Evolutionary conservation across 1,139 yeast species (phyloP).

Genomic region (Taiozyma sp.): DNA sequence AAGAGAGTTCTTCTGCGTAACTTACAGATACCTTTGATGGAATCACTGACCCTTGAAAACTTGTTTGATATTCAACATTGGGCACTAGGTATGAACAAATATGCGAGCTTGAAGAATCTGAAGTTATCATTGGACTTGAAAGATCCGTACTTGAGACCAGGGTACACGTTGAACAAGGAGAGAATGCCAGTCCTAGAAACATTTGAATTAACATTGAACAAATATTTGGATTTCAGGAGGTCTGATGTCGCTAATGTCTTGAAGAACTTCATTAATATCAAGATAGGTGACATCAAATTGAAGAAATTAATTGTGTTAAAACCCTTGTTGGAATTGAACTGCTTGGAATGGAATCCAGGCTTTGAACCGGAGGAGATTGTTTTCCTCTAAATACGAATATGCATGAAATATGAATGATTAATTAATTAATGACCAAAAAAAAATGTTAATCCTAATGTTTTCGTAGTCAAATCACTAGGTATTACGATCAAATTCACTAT

Average conservation of each 20-base stretch:
- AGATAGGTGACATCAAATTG: neutral
- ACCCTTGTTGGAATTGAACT: neutral
- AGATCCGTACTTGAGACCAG: neutral
- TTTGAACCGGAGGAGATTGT: neutral
- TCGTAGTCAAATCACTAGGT: neutral
- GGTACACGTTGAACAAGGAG: neutral
- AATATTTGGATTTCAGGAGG: neutral
- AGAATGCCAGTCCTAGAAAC: neutral
- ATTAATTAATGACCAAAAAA: neutral
- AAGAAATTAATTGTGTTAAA: neutral
- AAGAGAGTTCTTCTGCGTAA: neutral
- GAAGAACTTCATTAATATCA: neutral
- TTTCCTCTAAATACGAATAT: neutral
- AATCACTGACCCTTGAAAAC: neutral
- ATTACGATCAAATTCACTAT: neutral
- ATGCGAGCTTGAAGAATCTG: neutral
- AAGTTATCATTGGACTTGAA: conserved; percentile 1
- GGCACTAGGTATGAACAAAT: neutral
- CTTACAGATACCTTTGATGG: neutral
- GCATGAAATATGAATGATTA: neutral
- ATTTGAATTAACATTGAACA: neutral
- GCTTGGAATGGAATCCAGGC: neutral
- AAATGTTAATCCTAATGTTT: neutral
- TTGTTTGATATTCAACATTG: conserved; percentile 2
- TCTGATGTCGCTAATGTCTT: neutral